These are phyloP conservation scores for Nepenthes mirabilis DNA, from an alignment of 148 eudicot genomes.

Conservation along the genomic window DNA sequence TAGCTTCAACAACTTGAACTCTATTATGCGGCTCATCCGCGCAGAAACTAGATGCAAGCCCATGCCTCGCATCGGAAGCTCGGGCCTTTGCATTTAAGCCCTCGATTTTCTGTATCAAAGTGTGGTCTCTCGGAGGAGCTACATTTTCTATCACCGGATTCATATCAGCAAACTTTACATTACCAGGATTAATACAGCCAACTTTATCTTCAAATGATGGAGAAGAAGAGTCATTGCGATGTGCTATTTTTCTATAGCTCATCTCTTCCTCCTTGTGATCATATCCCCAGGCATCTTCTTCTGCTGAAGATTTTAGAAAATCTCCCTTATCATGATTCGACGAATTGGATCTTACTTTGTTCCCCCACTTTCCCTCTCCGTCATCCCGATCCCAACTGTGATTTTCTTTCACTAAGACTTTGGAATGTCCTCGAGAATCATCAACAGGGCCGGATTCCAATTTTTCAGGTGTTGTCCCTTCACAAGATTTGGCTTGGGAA, in stretches of 20 bases:
- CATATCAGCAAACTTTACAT: constrained; percentile 17
- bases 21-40: constrained; percentile 25
- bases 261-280: constrained; percentile 30
- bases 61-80: constrained; percentile 43
- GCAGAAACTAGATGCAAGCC: constrained; percentile 11
- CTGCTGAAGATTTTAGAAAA: constrained; percentile 17
- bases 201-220: constrained; percentile 13
- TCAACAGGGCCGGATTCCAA: constrained; percentile 34
- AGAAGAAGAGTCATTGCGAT: constrained; percentile 19
- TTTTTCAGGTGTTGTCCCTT: constrained; percentile 31
- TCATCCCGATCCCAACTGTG: constrained; percentile 33
- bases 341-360: constrained; percentile 16
- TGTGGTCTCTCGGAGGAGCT: constrained; percentile 31
- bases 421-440: constrained; percentile 38
- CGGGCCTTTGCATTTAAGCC: constrained; percentile 78
- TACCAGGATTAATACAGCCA: constrained; percentile 10
- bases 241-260: constrained; percentile 15
- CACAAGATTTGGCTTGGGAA: constrained; percentile 37
- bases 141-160: constrained; percentile 18
- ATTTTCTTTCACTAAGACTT: constrained; percentile 37
- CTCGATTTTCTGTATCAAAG: constrained; percentile 69
- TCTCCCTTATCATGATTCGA: constrained; percentile 26
- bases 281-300: constrained; percentile 45
- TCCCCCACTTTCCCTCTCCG: constrained; percentile 38
- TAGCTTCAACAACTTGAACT: constrained; percentile 16